Percentiles rank a stretch among this genome's conserved stretches.
Evolutionary conservation across 2,329 filamentous ascomycete species (phyloP).

Genomic region (Alternaria sp.): DNA sequence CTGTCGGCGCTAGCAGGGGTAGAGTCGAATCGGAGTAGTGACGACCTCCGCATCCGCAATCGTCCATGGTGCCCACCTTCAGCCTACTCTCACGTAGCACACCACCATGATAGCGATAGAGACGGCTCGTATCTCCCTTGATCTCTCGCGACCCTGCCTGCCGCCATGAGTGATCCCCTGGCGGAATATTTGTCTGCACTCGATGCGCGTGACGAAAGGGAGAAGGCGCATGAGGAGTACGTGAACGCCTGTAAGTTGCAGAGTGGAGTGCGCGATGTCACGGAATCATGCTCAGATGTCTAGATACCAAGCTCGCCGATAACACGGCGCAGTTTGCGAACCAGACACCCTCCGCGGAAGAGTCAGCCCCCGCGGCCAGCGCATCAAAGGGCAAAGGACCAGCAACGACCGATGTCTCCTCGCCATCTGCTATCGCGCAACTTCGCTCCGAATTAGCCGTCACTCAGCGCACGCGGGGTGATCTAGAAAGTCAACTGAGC

Average conservation of each 20-base stretch:
- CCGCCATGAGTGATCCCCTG: conserved; percentile 74
- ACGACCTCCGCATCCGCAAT: conserved; percentile 25
- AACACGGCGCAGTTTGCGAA: conserved; percentile 48
- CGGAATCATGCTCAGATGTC: conserved; percentile 11
- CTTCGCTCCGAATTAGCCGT: conserved; percentile 72
- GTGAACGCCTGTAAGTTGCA: conserved; percentile 76
- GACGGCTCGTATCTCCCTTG: conserved; percentile 1
- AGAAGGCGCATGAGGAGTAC: conserved; percentile 70
- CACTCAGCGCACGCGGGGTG: conserved; percentile 76
- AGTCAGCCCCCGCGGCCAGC: conserved; percentile 25
- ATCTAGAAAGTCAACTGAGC: conserved; percentile 71
- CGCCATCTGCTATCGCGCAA: conserved; percentile 37
- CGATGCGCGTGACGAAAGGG: conserved; percentile 73
- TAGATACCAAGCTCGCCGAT: conserved; percentile 59
- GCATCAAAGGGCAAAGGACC: conserved; percentile 34
- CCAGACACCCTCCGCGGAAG: conserved; percentile 31
- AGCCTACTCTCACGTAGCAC: conserved; percentile 27
- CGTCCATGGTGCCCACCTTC: conserved; percentile 15
- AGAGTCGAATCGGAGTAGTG: conserved; percentile 29
- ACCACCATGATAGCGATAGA: conserved; percentile 33
- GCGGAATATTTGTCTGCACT: conserved; percentile 82
- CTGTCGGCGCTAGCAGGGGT: conserved; percentile 15
- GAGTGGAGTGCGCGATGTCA: not conserved
- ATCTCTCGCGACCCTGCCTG: conserved; percentile 15
- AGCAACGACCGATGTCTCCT: conserved; percentile 20